These are phyloP conservation scores for Auricularia auricula-judae DNA, from an alignment of 768 basidiomycete genomes.

Conservation along the genomic window DNA sequence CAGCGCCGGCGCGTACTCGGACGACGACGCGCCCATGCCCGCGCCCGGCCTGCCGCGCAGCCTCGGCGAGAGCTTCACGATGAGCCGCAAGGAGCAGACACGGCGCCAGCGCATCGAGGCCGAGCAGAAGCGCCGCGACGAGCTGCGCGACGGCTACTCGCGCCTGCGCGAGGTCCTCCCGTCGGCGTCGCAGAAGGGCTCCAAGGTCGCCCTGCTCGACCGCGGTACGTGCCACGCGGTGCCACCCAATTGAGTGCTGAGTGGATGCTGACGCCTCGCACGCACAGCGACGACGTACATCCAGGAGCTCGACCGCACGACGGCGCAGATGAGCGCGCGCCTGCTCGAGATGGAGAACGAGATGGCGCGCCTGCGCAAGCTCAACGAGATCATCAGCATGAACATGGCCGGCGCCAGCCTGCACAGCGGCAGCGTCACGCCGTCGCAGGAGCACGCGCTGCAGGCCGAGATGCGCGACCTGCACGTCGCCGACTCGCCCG, in stretches of 20 bases:
- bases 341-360: slow-evolving; percentile 57
- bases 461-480: neutral
- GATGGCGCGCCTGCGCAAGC: slow-evolving; percentile 53
- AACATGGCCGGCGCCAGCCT: slow-evolving; percentile 25
- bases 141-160: slow-evolving; percentile 81
- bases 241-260: no score
- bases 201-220: slow-evolving; percentile 81
- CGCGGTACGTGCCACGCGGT: slow-evolving; percentile 45
- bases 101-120: slow-evolving; percentile 78
- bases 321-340: slow-evolving; percentile 59
- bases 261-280: slow-evolving; percentile 21
- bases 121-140: slow-evolving; percentile 82
- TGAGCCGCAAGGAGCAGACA: slow-evolving; percentile 71
- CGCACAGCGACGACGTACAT: slow-evolving; percentile 62
- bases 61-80: neutral
- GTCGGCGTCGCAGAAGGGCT: slow-evolving; percentile 80
- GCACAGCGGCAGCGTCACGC: slow-evolving; percentile 28
- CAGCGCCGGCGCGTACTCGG: slow-evolving; percentile 53
- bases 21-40: slow-evolving; percentile 48
- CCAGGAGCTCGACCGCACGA: slow-evolving; percentile 56
- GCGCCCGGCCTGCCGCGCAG: slow-evolving; percentile 8
- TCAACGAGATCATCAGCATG: slow-evolving; percentile 80
- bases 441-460: neutral
- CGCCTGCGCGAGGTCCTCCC: slow-evolving; percentile 82
- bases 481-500: slow-evolving; percentile 1